These are phyloP conservation scores for Pseudocercospora fijiensis DNA, from an alignment of 2,329 filamentous ascomycete species.

Conservation along the genomic window DNA sequence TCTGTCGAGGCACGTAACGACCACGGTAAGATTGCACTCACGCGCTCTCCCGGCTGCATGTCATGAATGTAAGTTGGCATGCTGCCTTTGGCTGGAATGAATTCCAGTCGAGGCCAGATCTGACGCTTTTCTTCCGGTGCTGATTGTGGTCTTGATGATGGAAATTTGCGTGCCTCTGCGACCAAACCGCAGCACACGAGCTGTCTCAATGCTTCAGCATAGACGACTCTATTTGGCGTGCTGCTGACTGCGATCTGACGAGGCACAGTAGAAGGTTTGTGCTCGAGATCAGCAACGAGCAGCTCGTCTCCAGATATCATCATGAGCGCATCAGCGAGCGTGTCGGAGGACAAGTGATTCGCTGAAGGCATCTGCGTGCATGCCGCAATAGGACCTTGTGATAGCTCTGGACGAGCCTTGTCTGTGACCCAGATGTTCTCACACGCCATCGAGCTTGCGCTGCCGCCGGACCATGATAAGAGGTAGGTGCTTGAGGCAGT, in stretches of 20 bases:
- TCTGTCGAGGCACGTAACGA: slow-evolving; percentile 45
- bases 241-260: slow-evolving; percentile 33
- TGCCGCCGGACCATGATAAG: slow-evolving; percentile 27
- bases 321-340: slow-evolving; percentile 28
- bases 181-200: slow-evolving; percentile 51
- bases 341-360: slow-evolving; percentile 20
- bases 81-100: slow-evolving; percentile 36
- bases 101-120: slow-evolving; percentile 48
- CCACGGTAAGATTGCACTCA: slow-evolving; percentile 66
- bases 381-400: slow-evolving; percentile 29
- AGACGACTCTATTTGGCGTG: slow-evolving; percentile 35
- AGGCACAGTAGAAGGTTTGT: slow-evolving; percentile 27
- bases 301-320: slow-evolving; percentile 31
- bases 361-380: slow-evolving; percentile 29
- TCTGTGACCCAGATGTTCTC: slow-evolving; percentile 35
- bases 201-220: slow-evolving; percentile 37
- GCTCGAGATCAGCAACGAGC: slow-evolving; percentile 24
- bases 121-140: slow-evolving; percentile 38
- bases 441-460: slow-evolving; percentile 16
- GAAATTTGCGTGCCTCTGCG: slow-evolving; percentile 36
- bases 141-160: slow-evolving; percentile 21
- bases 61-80: slow-evolving; percentile 32
- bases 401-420: slow-evolving; percentile 29
- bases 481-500: slow-evolving; percentile 30
- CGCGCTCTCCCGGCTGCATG: slow-evolving; percentile 57